Base-by-base conservation (phyloP, 176 grass and related monocot species). In the Elaeis guineensis region DNA sequence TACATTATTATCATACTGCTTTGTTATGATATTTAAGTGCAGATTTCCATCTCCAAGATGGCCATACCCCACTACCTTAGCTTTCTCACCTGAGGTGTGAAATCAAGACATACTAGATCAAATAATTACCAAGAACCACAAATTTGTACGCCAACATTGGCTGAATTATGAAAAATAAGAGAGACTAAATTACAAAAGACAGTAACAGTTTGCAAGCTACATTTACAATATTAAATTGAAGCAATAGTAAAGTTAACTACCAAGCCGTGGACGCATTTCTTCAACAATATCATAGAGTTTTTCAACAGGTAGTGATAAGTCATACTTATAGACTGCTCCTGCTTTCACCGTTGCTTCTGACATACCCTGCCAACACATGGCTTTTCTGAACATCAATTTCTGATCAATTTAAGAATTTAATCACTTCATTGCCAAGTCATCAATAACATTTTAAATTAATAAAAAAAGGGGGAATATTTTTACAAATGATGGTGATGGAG, bases 1-100 rank as follows among this genome's bases (percentile, higher is more conserved):
- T 82, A 97, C 87, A 82, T 80, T 72, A 67, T 88, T 76, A 30
- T 74, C 82, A 54, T 85, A 97, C 68, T 87, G 79, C 61, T 21
- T 62, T 64, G 92, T 85, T 59, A 85, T 16, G 25, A 97, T 85
- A 67, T 97, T 97, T 63, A 91, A 48, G 72, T 97, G 87, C 69
- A 97, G 74, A 64, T 97, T 97, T 6, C 93, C 93, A 65, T 97
- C 93, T 80, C 93, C 87, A 70, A 97, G 87, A 59, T 91, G 93
- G 11, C 93, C 93, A 62, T 91, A 89, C 19, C 87, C 92, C 57
- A 97, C 71, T 70, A 97, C 87, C 24, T 82, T 75, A 35, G 75
- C 84, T 61, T 53, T 65, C 54, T 78, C 55, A 78, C 84, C 92
- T 91, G 74, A 23, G 68, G 81, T 57, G 65, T 22, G 52, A 78